Percentiles rank a stretch among this genome's conserved stretches.
These are phyloP conservation scores for Trichoderma asperelloides DNA, from an alignment of 495 filamentous ascomycete species.

Conservation along the genomic window DNA sequence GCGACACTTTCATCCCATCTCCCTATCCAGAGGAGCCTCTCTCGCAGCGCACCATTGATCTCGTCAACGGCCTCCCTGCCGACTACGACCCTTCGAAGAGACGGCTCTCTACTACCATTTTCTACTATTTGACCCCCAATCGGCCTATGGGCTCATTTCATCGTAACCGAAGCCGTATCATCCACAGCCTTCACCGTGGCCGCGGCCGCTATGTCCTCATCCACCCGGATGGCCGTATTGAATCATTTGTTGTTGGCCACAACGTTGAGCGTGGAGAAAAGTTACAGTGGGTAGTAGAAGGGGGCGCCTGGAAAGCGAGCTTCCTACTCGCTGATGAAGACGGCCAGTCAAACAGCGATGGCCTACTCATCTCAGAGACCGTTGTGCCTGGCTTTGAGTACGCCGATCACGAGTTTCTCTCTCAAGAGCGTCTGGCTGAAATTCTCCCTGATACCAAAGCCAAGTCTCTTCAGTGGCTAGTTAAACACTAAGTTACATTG, in stretches of 20 bases:
- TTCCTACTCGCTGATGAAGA: constrained; percentile 45
- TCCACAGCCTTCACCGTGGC: constrained; percentile 42
- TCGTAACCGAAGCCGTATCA: constrained; percentile 46
- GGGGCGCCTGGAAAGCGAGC: constrained; percentile 54
- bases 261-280: constrained; percentile 47
- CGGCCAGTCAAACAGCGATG: constrained; percentile 25
- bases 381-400: constrained; percentile 60
- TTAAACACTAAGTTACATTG: constrained; percentile 5
- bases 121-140: constrained; percentile 51
- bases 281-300: constrained; percentile 61
- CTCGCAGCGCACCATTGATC: constrained; percentile 11
- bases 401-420: constrained; percentile 55
- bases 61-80: constrained; percentile 19
- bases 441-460: constrained; percentile 40
- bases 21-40: constrained; percentile 31
- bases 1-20: constrained; percentile 38
- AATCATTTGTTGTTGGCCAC: constrained; percentile 54
- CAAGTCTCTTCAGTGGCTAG: constrained; percentile 42
- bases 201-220: constrained; percentile 9
- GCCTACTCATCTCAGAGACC: constrained; percentile 56
- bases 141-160: constrained; percentile 51
- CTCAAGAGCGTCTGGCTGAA: constrained; percentile 29
- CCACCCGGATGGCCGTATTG: constrained; percentile 22
- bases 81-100: constrained; percentile 30
- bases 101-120: constrained; percentile 45